phyloP scores from a whole-genome alignment of 352 stramenopile genomes.

The Pythium diclinum region DNA sequence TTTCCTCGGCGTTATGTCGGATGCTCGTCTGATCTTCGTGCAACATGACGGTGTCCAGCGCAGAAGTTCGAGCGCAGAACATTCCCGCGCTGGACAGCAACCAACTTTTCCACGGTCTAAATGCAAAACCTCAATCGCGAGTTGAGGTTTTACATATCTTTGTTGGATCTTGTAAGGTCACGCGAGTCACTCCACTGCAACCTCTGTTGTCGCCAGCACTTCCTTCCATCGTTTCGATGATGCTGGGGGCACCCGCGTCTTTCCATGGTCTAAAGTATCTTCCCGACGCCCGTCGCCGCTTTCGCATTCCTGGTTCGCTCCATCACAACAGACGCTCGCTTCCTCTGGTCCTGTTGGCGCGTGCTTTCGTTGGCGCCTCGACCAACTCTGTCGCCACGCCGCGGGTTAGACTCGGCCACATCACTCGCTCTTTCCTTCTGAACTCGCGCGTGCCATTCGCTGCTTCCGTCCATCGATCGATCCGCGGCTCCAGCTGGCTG shows the following conservation, averaged over 20 bases:
- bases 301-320: constrained; percentile 3
- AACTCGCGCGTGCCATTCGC: not conserved
- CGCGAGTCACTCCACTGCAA: not conserved
- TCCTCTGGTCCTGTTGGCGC: not conserved
- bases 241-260: not conserved
- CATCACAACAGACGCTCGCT: constrained; percentile 9
- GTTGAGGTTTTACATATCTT: constrained; percentile 12
- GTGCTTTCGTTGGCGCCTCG: not conserved
- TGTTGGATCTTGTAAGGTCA: constrained; percentile 17
- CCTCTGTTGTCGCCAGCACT: constrained; percentile 14
- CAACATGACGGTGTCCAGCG: not conserved
- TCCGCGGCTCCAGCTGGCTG: not conserved
- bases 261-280: not conserved
- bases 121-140: not conserved
- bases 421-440: constrained; percentile 1
- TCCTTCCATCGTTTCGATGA: constrained; percentile 11
- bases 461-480: not conserved
- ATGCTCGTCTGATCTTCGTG: not conserved
- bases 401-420: not conserved
- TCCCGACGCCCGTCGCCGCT: not conserved
- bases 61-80: not conserved
- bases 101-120: constrained; percentile 3
- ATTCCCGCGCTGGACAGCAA: not conserved
- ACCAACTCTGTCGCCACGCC: not conserved
- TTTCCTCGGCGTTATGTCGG: not conserved